Percentiles rank a stretch among this genome's conserved stretches.
Evolutionary conservation across 257 asterid genomes (phyloP).

Genomic region (Solanum verrucosum): DNA sequence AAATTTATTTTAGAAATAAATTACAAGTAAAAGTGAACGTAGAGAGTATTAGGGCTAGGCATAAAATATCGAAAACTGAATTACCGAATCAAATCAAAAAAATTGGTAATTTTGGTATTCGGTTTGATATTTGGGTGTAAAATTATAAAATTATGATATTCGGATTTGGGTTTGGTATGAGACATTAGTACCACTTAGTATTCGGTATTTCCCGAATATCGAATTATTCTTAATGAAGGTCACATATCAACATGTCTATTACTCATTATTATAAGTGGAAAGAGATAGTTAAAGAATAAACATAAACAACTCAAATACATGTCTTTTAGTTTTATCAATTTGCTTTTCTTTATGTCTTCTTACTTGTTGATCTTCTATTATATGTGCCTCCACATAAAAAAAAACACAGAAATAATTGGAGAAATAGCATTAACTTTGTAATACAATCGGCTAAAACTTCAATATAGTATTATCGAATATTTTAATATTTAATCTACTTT

Average conservation of each 20-base stretch:
- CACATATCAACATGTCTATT: background rate
- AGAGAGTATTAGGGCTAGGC: background rate
- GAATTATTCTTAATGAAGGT: background rate
- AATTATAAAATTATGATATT: background rate
- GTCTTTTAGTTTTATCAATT: too few relatives aligned
- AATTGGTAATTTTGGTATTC: background rate
- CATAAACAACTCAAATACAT: background rate
- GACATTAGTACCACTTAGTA: background rate
- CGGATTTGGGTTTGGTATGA: too few relatives aligned
- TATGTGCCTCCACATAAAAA: background rate
- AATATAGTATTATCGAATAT: too few relatives aligned
- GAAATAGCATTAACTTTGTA: too few relatives aligned
- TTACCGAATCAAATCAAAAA: too few relatives aligned
- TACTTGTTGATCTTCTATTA: background rate
- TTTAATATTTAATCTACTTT: background rate
- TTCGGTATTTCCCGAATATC: background rate
- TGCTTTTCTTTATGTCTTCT: background rate
- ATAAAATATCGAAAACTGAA: too few relatives aligned
- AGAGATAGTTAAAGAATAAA: background rate
- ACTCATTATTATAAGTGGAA: background rate
- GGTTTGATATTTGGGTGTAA: background rate
- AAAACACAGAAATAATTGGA: background rate
- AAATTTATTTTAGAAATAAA: too few relatives aligned
- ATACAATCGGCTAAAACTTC: too few relatives aligned
- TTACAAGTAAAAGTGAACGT: background rate